Percentiles rank a stretch among this genome's conserved stretches.
Evolutionary conservation across 2,329 filamentous ascomycete genomes (phyloP).

Genomic region (Botrytis fragariae): DNA sequence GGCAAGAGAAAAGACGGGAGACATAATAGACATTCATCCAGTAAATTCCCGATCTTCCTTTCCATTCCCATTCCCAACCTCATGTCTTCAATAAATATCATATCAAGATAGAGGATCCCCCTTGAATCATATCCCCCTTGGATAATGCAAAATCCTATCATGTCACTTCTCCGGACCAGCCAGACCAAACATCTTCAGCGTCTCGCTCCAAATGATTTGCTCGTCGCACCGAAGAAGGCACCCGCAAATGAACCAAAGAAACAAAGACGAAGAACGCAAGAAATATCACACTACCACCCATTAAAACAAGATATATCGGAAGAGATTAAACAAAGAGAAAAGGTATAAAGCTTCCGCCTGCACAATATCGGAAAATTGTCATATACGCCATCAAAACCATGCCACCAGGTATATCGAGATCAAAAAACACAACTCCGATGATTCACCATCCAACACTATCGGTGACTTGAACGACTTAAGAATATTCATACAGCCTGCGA

Average conservation of each 20-base stretch:
- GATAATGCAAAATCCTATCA: conserved; percentile 6
- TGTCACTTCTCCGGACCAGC: conserved; percentile 19
- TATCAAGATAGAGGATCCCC: conserved; percentile 7
- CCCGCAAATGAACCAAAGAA: conserved; percentile 4
- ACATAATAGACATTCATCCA: neutral
- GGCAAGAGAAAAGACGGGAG: neutral
- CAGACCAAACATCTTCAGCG: conserved; percentile 14
- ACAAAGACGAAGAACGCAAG: neutral
- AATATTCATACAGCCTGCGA: conserved; percentile 21
- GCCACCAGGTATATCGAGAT: conserved; percentile 21
- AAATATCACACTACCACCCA: conserved; percentile 13
- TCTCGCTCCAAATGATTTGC: conserved; percentile 16
- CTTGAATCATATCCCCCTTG: conserved; percentile 13
- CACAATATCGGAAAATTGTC: conserved; percentile 12
- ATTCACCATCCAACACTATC: conserved; percentile 4
- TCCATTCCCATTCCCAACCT: conserved; percentile 11
- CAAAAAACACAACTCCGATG: conserved; percentile 11
- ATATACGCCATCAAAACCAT: conserved; percentile 22
- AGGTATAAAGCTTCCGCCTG: conserved; percentile 19
- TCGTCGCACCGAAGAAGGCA: conserved; percentile 15
- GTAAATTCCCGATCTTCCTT: conserved; percentile 3
- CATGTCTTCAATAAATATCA: conserved; percentile 21
- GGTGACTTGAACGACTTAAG: conserved; percentile 1
- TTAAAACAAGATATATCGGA: conserved; percentile 19
- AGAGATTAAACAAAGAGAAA: conserved; percentile 17